These are phyloP conservation scores for Rhodomyrtus tomentosa DNA, from an alignment of 345 rosid species.

Conservation along the genomic window DNA sequence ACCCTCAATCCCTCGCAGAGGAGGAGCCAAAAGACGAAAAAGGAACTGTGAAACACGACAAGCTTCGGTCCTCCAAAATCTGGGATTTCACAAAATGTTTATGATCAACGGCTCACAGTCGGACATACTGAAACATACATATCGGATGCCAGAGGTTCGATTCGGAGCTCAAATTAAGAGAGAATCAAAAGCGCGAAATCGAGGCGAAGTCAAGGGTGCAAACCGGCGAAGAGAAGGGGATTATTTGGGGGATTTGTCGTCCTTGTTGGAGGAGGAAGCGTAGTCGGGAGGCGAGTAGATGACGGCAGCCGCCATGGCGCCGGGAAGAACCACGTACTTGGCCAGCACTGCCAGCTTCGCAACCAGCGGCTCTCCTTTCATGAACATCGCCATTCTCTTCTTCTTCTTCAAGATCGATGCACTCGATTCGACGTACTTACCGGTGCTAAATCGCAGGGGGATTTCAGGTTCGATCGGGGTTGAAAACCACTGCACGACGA, in stretches of 20 bases:
- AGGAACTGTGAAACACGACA: neutral
- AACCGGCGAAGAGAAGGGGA: neutral
- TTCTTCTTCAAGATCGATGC: neutral
- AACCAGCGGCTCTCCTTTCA: slow-evolving; percentile 64
- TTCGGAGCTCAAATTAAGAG: neutral
- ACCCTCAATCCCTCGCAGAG: neutral
- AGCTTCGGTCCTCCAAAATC: neutral
- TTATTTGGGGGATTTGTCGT: slow-evolving; percentile 22
- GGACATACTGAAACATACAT: neutral
- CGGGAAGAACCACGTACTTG: slow-evolving; percentile 44
- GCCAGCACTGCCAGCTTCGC: slow-evolving; percentile 46
- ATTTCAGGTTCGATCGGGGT: neutral
- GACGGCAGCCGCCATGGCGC: slow-evolving; percentile 55
- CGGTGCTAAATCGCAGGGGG: neutral
- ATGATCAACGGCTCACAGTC: neutral
- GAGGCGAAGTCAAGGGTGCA: neutral
- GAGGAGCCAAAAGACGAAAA: neutral
- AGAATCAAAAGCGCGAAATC: neutral
- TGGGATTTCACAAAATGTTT: neutral
- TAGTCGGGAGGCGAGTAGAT: slow-evolving; percentile 52
- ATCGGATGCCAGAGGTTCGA: neutral
- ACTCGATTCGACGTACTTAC: neutral
- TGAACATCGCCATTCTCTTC: slow-evolving; percentile 21
- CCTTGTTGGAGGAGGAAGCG: neutral
- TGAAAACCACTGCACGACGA: neutral